Conservation (phyloP, 768 basidiomycete species). For the Lactarius trivialis region DNA sequence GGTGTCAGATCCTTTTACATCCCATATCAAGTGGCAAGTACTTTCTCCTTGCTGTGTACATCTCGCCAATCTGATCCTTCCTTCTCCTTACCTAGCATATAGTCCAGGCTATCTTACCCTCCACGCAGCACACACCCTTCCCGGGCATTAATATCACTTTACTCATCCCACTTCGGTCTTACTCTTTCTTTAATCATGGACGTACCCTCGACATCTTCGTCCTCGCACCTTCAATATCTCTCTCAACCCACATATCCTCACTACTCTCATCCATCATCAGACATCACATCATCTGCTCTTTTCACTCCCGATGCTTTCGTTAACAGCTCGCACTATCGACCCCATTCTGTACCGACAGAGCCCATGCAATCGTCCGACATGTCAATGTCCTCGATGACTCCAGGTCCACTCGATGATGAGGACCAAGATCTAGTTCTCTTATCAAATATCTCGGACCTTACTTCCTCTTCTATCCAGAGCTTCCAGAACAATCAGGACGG, state of each 20-base stretch:
- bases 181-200: constrained; percentile 18
- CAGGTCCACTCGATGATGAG: constrained; percentile 21
- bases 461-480: constrained; percentile 18
- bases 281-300: constrained; percentile 11
- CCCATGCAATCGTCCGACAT: constrained; percentile 11
- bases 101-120: constrained; percentile 18
- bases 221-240: constrained; percentile 16
- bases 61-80: constrained; percentile 3
- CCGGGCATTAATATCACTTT: constrained; percentile 13
- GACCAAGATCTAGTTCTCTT: constrained; percentile 21
- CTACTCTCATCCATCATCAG: constrained; percentile 13
- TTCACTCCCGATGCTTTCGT: constrained; percentile 9
- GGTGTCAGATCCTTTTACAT: constrained; percentile 3
- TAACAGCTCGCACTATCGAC: constrained; percentile 2
- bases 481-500: constrained; percentile 14
- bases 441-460: constrained; percentile 15
- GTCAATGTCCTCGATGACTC: constrained; percentile 13
- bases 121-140: constrained; percentile 4
- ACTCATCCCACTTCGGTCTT: neutral
- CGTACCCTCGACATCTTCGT: constrained; percentile 2
- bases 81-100: constrained; percentile 2
- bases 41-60: neutral
- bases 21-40: neutral
- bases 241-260: constrained; percentile 18
- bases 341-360: constrained; percentile 10